A percentile compares a stretch with the other conserved stretches of the same genome.
phyloP scores from a whole-genome alignment of 768 basidiomycete species.

The Collybia nuda region DNA sequence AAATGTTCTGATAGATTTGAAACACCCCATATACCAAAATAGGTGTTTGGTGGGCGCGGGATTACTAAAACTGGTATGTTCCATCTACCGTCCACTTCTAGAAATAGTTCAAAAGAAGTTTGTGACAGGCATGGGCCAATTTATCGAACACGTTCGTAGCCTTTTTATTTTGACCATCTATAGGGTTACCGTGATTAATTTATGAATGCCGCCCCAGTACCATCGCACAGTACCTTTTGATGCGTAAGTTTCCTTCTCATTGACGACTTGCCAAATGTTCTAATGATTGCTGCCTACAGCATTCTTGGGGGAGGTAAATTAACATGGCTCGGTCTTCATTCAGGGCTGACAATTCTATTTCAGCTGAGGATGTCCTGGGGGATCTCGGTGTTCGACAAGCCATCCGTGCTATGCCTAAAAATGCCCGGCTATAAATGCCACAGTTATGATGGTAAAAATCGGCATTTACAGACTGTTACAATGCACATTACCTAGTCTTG shows the following conservation, averaged over 20 bases:
- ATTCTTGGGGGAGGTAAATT: constrained; percentile 65
- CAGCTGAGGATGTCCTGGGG: constrained; percentile 76
- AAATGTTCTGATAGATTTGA: neutral
- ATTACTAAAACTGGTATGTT: constrained; percentile 77
- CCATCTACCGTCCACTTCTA: neutral
- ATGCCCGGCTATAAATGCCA: constrained; percentile 50
- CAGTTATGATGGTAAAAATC: neutral
- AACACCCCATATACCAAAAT: neutral
- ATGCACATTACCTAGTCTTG: too few relatives aligned
- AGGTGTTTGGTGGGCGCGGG: constrained; percentile 86
- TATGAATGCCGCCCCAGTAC: constrained; percentile 38
- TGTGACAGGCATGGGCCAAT: constrained; percentile 53
- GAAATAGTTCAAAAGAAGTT: constrained; percentile 1
- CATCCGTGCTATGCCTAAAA: constrained; percentile 72
- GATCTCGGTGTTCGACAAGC: constrained; percentile 85
- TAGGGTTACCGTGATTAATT: constrained; percentile 11
- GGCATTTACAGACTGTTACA: too few relatives aligned
- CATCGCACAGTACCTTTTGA: constrained; percentile 69
- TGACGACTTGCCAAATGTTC: neutral
- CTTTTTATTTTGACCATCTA: neutral
- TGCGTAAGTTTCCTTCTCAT: constrained; percentile 34
- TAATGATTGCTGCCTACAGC: constrained; percentile 16
- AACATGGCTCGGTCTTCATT: neutral
- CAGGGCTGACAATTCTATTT: constrained; percentile 7
- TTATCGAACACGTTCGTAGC: constrained; percentile 60